Conservation (phyloP, 345 rosid species). For the Hibiscus tridactylites region DNA sequence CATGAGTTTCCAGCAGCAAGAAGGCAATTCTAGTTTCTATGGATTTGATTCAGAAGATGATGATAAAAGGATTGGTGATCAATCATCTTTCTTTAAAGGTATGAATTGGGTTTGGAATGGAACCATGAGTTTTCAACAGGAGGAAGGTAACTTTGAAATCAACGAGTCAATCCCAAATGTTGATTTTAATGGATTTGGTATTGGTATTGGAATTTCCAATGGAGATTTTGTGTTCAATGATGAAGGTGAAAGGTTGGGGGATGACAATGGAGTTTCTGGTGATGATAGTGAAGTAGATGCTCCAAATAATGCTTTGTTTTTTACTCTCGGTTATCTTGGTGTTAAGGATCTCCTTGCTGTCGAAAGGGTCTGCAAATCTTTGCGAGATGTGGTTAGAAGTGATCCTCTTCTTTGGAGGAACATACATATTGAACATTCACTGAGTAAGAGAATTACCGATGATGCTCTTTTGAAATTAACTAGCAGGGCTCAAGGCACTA, state of each 20-base stretch:
- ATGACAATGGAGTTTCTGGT: neutral
- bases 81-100: constrained; percentile 1
- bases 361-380: constrained; percentile 13
- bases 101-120: constrained; percentile 4
- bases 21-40: constrained; percentile 7
- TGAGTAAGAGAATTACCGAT: constrained; percentile 8
- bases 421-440: constrained; percentile 1
- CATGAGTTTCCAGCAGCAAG: neutral
- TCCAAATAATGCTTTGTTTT: constrained; percentile 13
- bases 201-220: neutral
- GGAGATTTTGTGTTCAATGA: neutral
- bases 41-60: constrained; percentile 5
- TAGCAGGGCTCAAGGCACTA: constrained; percentile 17
- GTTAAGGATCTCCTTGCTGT: constrained; percentile 11
- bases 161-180: constrained; percentile 11
- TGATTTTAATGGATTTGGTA: constrained; percentile 13
- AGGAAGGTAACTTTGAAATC: constrained; percentile 8
- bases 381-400: constrained; percentile 5
- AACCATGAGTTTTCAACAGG: neutral
- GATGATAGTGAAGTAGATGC: constrained; percentile 7
- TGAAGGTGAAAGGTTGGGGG: neutral
- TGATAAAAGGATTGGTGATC: too few relatives aligned
- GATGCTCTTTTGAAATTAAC: constrained; percentile 14
- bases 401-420: constrained; percentile 18
- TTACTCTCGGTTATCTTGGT: constrained; percentile 12